Evolutionary conservation across 1,139 yeast species (phyloP), one percentile per base, ranked within the genome.

Genomic region (Nakaseomyces uthaithaninus): DNA sequence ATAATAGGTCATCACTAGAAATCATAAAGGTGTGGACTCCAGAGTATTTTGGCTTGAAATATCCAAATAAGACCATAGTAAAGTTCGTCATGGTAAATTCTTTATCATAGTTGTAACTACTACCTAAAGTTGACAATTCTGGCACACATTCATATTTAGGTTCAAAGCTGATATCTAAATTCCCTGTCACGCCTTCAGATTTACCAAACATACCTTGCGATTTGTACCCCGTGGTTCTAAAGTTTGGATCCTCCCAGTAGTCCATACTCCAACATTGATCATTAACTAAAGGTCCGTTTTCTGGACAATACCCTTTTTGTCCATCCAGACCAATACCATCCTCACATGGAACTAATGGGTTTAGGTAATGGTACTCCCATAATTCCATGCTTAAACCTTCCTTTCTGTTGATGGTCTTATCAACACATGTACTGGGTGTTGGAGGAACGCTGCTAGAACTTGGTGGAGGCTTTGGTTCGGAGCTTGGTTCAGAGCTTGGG

Each of bases 141-240:
- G 33, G 33, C 10, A 28, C 33, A 17, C 33, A 28, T 3, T 17
- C 33, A 27, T 27, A 27, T 14, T 28, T 28, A 8, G 33, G 33
- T 8, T 17, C 33, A n/a, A 17, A 28, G 5, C 18, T 28, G 11
- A 17, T 9, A 10, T 19, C 23, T 8, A 28, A 11, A 14, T 1
- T 9, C 3, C 33, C 33, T 8, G 33, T 19, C 8, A 28, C 33
- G 2, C 33, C 23, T 3, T 28, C 23, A 16, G 23, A 20, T 11
- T 28, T 28, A 17, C 23, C 33, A 11, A 28, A 28, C 22, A 16
- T 16, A 18, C 23, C 23, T 4, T 28, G 18, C 10, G 20, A 10
- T 14, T 28, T 28, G 14, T 16, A 28, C 10, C 33, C 33, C 10
- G 33, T 28, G 8, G 30, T 27, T 27, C 30, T 27, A 12, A 9